Conservation (phyloP, 306 rosid species). For the Citrullus amarus region DNA sequence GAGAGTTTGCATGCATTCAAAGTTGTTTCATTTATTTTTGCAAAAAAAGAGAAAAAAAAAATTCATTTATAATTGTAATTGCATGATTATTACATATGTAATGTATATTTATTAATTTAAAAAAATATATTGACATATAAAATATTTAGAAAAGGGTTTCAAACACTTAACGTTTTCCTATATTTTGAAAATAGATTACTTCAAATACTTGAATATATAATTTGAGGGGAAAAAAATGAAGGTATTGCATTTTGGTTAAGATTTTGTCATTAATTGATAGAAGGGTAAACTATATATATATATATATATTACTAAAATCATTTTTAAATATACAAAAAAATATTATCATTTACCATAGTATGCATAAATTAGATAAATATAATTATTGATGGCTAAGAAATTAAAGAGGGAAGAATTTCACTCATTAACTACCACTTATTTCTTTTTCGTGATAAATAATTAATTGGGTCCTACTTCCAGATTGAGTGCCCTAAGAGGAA, state of each 20-base stretch:
- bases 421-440: background rate
- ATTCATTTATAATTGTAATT: background rate
- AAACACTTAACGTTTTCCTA: no score
- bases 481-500: background rate
- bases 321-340: no score
- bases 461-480: background rate
- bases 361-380: background rate
- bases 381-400: background rate
- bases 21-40: background rate
- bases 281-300: background rate
- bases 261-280: no score
- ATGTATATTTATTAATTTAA: no score
- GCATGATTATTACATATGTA: background rate
- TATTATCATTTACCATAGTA: background rate
- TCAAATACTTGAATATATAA: no score
- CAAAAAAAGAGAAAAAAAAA: no score
- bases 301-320: no score
- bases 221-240: no score
- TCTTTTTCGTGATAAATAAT: background rate
- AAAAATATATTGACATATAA: no score
- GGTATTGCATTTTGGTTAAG: no score
- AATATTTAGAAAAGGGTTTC: no score
- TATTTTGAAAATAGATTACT: background rate
- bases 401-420: background rate
- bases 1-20: background rate